Conservation (phyloP, 1,284 basidiomycete genomes). For the Coniferiporia sulphurascens region DNA sequence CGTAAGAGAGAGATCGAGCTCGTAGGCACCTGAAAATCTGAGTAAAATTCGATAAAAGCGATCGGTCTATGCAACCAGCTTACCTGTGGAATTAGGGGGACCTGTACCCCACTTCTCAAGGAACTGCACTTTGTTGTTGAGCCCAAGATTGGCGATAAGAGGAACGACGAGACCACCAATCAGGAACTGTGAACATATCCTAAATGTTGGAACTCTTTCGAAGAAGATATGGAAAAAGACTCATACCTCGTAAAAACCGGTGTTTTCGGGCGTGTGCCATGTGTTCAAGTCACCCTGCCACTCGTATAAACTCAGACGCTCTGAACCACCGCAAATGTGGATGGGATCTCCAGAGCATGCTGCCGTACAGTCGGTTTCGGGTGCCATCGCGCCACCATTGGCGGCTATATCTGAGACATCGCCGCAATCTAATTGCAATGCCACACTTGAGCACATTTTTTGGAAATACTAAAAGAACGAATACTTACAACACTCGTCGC, state of each 20-base stretch:
- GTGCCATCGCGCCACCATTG: slow-evolving; percentile 37
- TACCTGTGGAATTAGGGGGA: slow-evolving; percentile 54
- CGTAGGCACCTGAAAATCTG: slow-evolving; percentile 52
- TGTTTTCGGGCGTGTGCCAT: slow-evolving; percentile 61
- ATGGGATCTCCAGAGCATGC: slow-evolving; percentile 64
- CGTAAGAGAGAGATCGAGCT: slow-evolving; percentile 58
- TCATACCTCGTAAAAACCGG: slow-evolving; percentile 52
- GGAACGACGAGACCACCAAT: slow-evolving; percentile 61
- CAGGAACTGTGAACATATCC: slow-evolving; percentile 42
- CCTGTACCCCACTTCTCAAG: slow-evolving; percentile 59
- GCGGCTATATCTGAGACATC: slow-evolving; percentile 49
- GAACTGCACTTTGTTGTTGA: slow-evolving; percentile 75
- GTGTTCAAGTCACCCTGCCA: slow-evolving; percentile 55
- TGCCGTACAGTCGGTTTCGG: slow-evolving; percentile 48
- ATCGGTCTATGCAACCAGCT: not conserved
- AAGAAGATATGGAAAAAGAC: not conserved
- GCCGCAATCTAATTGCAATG: slow-evolving; percentile 52
- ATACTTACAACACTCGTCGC: slow-evolving; percentile 21
- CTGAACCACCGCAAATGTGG: slow-evolving; percentile 56
- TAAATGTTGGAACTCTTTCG: not conserved
- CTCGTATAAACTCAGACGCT: slow-evolving; percentile 44
- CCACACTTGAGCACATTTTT: not conserved
- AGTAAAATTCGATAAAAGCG: not conserved
- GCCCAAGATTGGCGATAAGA: slow-evolving; percentile 64
- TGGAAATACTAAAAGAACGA: not conserved